Base-by-base conservation (phyloP, 345 rosid species). In the Cardamine occulta region DNA sequence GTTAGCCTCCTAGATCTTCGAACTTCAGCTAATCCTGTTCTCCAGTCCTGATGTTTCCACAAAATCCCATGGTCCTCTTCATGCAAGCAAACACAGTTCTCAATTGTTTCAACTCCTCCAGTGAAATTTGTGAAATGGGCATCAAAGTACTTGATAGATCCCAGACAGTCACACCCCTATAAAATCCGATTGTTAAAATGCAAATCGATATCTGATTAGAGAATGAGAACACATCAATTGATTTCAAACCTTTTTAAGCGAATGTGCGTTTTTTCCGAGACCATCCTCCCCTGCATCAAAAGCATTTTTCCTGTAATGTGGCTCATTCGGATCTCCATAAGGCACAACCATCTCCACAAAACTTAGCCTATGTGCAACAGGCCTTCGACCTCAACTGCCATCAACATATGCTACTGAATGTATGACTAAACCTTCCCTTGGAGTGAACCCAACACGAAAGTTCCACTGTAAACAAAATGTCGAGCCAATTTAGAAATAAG, bases 21-120 rank as follows among this genome's bases (percentile, higher is more conserved):
- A 66, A 88, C 97, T 91, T 93, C 97, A 8, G 95, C 98, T 74
- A 93, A 82, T 40, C 97, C 98, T 48, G 97, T 90, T 85, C 98
- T 89, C 97, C 97, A 93, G 78, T 93, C 98, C 79, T 93, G 97
- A 86, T 93, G 98, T 84, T 93, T 93, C 98, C 98, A 90, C 57
- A 93, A 74, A 64, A 90, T 84, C 32, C 97, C 97, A 53, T 89
- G 93, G 85, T 93, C 98, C 81, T 93, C 98, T 84, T 93, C 98
- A 42, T 89, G 98, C 86, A 93, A 71, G 73, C 95, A 93, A 18
- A 90, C 95, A 84, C 93, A 90, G 73, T 93, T 93, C 77, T 90
- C 97, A 81, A 85, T 90, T 23, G 95, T 89, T 76, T 93, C 98
- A 70, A 93, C 89, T 52, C 97, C 97, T 57, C 97, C 98, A 44